Base-by-base conservation (phyloP, 495 filamentous ascomycete species). In the Xeromyces bisporus region DNA sequence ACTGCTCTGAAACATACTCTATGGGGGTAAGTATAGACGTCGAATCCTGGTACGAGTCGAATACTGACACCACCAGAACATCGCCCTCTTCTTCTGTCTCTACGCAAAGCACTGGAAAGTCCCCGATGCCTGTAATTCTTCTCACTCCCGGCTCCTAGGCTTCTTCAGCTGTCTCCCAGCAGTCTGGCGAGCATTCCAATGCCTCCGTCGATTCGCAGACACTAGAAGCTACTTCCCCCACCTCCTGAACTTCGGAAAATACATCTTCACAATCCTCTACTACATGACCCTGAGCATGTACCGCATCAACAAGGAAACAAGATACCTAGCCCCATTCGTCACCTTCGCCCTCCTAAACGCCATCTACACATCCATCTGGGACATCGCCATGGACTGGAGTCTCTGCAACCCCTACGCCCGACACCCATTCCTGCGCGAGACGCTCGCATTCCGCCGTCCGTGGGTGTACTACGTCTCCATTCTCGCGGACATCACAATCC, bases 341-440 rank as follows among this genome's bases (percentile, higher is more conserved):
- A 65, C 71, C 2, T 83, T 81, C 40, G 80, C 81, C 2, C 57
- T 69, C 10, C 53, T 92, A 38, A 96, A 93, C 48, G 66, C 73
- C 15, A 56, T 87, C 9, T 94, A 93, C 47, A 75, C 66, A 47
- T 80, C 75, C 1, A 64, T 93, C n/a, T 97, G 89, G 89, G 89
- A 97, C 42, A 44, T 97, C n/a, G 70, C 77, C 34, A 93, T 94
- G 80, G 89, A 97, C 53, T 96, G 86, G 75, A 85, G 67, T 60
- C 60, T 94, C 10, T 65, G 81, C 6, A 82, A 93, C 39, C 68
- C 77, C 1, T 71, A 80, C 29, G 67, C 80, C 2, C 58, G 64
- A 23, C 62, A 77, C 32, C 66, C 61, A 0, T 71, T 84, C 30
- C 67, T 97, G 11, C 73, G 89, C n/a, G 66, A 80, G 24, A 71